Evolutionary conservation across 2,329 filamentous ascomycete genomes (phyloP).

Genomic region (Dryadomyces sulphureus): DNA sequence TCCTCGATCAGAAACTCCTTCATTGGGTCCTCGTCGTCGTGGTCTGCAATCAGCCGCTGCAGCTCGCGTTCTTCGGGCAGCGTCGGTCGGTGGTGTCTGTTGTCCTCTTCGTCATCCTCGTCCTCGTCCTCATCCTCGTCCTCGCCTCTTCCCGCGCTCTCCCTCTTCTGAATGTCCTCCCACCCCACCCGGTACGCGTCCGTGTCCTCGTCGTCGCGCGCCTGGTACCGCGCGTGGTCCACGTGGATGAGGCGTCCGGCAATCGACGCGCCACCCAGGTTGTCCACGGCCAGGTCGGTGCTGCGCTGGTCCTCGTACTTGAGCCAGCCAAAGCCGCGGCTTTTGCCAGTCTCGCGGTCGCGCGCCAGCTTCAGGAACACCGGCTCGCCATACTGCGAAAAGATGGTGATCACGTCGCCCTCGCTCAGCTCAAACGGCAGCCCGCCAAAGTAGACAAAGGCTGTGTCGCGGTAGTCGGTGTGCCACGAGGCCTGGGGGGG

Average conservation of each 20-base stretch:
- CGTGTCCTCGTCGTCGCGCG: slow-evolving; percentile 60
- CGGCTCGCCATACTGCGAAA: slow-evolving; percentile 93
- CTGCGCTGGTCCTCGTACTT: slow-evolving; percentile 98
- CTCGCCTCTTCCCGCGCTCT: slow-evolving; percentile 19
- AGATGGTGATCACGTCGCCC: slow-evolving; percentile 90
- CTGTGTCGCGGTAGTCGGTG: slow-evolving; percentile 87
- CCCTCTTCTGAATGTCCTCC: slow-evolving; percentile 41
- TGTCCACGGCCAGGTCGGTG: slow-evolving; percentile 91
- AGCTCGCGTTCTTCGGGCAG: slow-evolving; percentile 74
- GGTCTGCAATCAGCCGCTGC: slow-evolving; percentile 55
- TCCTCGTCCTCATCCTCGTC: slow-evolving; percentile 21
- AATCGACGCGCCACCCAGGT: slow-evolving; percentile 75
- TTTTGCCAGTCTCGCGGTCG: slow-evolving; percentile 94
- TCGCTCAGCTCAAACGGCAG: slow-evolving; percentile 86
- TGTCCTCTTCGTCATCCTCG: slow-evolving; percentile 23
- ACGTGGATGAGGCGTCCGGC: slow-evolving; percentile 70
- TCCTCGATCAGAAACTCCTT: slow-evolving; percentile 78
- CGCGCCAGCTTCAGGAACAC: slow-evolving; percentile 83
- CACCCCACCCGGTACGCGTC: slow-evolving; percentile 44
- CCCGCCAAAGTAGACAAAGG: slow-evolving; percentile 91
- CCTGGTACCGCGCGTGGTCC: slow-evolving; percentile 87
- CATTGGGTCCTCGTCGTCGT: slow-evolving; percentile 97
- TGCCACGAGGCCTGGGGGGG: slow-evolving; percentile 87
- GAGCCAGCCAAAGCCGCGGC: slow-evolving; percentile 84
- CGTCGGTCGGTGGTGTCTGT: slow-evolving; percentile 36